Conservation (phyloP, 176 grass and related monocot genomes). For the Zizania latifolia region DNA sequence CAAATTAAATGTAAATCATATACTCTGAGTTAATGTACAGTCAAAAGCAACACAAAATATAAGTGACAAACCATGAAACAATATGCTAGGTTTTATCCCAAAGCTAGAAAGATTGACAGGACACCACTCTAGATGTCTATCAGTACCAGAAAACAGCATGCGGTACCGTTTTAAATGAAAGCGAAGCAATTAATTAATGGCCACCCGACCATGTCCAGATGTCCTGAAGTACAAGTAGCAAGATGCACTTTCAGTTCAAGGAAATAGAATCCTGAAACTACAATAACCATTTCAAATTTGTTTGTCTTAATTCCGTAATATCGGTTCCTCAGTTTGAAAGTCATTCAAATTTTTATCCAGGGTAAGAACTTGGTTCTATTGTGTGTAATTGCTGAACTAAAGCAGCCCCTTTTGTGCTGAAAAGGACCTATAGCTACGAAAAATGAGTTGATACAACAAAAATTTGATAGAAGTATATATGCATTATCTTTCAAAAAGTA, state of each 20-base stretch:
- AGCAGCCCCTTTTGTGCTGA: neutral
- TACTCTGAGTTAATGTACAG: neutral
- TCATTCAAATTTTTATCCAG: neutral
- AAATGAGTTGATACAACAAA: neutral
- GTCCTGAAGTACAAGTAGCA: neutral
- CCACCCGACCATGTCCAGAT: neutral
- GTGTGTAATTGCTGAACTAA: neutral
- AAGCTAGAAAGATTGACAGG: neutral
- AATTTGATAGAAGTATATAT: neutral
- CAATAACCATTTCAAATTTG: slow-evolving; percentile 4
- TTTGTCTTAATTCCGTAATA: neutral
- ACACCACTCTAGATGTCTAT: neutral
- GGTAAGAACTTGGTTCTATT: neutral
- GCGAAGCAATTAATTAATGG: neutral
- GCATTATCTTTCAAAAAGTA: neutral
- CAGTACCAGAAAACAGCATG: neutral
- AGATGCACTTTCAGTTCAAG: neutral
- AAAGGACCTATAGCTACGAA: neutral
- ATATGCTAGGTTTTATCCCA: neutral
- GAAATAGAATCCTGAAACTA: neutral
- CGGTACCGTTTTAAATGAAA: neutral
- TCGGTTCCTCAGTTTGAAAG: neutral
- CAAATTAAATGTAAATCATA: neutral
- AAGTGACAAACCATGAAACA: neutral
- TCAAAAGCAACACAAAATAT: neutral